A percentile compares a stretch with the other conserved stretches of the same genome.
Evolutionary conservation across 345 rosid genomes (phyloP).

Genomic region (Pistacia integerrima): DNA sequence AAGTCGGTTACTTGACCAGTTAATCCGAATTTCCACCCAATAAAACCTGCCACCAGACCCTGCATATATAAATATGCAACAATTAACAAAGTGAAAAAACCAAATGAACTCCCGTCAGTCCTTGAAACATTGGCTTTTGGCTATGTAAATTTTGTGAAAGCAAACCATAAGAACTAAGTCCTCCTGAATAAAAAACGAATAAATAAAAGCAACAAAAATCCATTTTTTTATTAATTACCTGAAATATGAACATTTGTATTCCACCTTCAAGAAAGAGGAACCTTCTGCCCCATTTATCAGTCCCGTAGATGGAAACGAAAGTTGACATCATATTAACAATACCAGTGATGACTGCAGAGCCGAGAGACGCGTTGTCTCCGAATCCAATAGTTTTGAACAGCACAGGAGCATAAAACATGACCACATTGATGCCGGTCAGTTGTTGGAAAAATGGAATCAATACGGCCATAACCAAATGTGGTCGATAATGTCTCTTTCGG

Average conservation of each 20-base stretch:
- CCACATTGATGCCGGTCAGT: slow-evolving; percentile 46
- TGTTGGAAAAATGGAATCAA: slow-evolving; percentile 40
- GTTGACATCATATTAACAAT: slow-evolving; percentile 26
- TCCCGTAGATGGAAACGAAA: slow-evolving; percentile 24
- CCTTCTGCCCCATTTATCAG: slow-evolving; percentile 42
- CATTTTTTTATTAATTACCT: slow-evolving; percentile 22
- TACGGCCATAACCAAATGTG: slow-evolving; percentile 36
- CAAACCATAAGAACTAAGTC: too few relatives aligned
- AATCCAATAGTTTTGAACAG: slow-evolving; percentile 39
- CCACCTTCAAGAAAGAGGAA: slow-evolving; percentile 37
- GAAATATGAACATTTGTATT: slow-evolving; percentile 31
- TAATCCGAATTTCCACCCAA: slow-evolving; percentile 53
- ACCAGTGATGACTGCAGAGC: slow-evolving; percentile 34
- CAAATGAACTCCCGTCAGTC: too few relatives aligned
- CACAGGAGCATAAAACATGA: slow-evolving; percentile 46
- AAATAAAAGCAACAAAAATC: too few relatives aligned
- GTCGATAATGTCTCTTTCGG: slow-evolving; percentile 28
- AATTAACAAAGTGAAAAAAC: too few relatives aligned
- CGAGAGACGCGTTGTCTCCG: slow-evolving; percentile 32
- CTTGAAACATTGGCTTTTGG: too few relatives aligned
- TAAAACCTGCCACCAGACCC: slow-evolving; percentile 40
- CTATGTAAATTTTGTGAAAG: too few relatives aligned
- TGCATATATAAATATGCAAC: slow-evolving; percentile 13
- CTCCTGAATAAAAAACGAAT: too few relatives aligned
- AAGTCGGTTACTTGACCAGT: slow-evolving; percentile 44